phyloP scores from a whole-genome alignment of 768 basidiomycete species.

The Rhodotorula paludigena region DNA sequence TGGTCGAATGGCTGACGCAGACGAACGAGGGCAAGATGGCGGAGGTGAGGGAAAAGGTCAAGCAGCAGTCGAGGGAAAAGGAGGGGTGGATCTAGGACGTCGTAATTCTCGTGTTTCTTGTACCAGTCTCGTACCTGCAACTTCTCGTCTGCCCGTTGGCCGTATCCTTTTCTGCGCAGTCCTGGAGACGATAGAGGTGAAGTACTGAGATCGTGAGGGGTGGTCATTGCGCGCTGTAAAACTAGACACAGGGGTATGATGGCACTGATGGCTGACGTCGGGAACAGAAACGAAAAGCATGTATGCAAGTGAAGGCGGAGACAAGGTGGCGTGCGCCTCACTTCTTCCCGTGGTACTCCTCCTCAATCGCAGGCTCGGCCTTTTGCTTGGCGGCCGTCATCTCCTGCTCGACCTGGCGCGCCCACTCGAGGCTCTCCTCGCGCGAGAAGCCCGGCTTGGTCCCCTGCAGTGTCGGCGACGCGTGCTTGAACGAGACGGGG shows the following conservation, averaged over 20 bases:
- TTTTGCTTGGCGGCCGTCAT: conserved; percentile 13
- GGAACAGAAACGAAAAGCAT: no score
- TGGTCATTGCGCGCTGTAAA: no score
- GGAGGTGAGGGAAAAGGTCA: not conserved
- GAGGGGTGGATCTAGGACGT: conserved; percentile 20
- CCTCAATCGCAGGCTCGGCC: conserved; percentile 3
- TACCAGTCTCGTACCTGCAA: not conserved
- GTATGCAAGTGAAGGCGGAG: no score
- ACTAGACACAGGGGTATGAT: no score
- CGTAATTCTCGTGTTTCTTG: not conserved
- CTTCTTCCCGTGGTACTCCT: not conserved
- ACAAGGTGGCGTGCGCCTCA: no score
- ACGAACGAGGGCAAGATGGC: not conserved
- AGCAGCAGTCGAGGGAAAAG: not conserved
- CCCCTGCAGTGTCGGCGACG: conserved; percentile 79
- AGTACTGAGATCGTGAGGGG: no score
- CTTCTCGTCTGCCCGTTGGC: no score
- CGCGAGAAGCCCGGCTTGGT: conserved; percentile 56
- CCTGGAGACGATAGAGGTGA: no score
- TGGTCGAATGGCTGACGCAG: not conserved
- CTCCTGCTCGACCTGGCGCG: conserved; percentile 31
- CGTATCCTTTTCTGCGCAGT: no score
- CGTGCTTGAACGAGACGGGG: conserved; percentile 65
- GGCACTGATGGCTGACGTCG: no score
- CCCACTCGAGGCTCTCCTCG: conserved; percentile 36